Percentiles rank a stretch among this genome's conserved stretches.
These are phyloP conservation scores for Cephaloascus fragrans DNA, from an alignment of 805 yeast genomes.

Conservation along the genomic window DNA sequence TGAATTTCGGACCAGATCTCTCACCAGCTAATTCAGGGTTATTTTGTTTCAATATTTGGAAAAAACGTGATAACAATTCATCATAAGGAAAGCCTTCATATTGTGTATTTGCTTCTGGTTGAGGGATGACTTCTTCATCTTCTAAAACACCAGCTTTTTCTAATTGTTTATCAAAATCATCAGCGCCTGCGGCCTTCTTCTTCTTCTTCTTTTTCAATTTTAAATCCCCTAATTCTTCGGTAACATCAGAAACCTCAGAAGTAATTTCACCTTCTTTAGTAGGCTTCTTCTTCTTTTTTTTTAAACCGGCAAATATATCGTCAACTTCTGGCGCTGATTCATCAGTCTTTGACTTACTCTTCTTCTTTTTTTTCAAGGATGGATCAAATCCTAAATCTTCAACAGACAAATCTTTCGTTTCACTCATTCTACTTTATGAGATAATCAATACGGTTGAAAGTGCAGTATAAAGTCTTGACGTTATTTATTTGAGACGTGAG, in stretches of 20 bases:
- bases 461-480: no score
- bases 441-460: no score
- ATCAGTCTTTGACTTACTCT: constrained; percentile 36
- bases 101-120: constrained; percentile 21
- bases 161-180: constrained; percentile 82
- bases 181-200: constrained; percentile 50
- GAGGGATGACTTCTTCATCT: constrained; percentile 18
- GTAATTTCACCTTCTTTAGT: constrained; percentile 15
- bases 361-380: constrained; percentile 70
- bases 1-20: constrained; percentile 81
- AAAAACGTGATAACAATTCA: constrained; percentile 74
- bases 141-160: constrained; percentile 83
- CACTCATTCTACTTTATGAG: no score
- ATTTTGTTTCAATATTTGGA: constrained; percentile 75
- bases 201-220: constrained; percentile 69
- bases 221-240: constrained; percentile 27
- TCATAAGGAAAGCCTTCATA: constrained; percentile 62
- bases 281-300: constrained; percentile 69
- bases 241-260: constrained; percentile 18
- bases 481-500: no score
- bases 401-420: no score
- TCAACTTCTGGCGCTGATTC: constrained; percentile 36
- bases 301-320: constrained; percentile 63
- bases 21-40: constrained; percentile 99
- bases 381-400: constrained; percentile 64